Evolutionary conservation across 495 filamentous ascomycete genomes (phyloP).

Genomic region (Hyaloscypha bicolor): DNA sequence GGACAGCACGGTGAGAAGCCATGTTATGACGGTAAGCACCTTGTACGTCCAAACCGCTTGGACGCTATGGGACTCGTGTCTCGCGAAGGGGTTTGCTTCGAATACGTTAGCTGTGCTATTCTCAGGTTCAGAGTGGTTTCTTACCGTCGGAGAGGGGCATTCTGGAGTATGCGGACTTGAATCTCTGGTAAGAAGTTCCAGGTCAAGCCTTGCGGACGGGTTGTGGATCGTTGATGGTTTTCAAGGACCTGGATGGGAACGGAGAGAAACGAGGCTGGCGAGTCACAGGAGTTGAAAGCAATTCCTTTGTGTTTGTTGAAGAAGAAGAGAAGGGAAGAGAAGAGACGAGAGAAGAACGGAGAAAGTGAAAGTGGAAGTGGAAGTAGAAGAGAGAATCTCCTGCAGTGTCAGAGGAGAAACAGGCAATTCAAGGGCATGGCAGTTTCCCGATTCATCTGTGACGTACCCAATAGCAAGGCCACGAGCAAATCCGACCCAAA

Average conservation of each 20-base stretch:
- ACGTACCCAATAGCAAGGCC: not conserved
- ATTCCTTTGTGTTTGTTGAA: not conserved
- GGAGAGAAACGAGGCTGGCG: not conserved
- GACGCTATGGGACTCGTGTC: conserved; percentile 58
- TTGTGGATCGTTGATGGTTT: not conserved
- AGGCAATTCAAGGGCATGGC: not conserved
- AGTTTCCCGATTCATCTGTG: conserved; percentile 4
- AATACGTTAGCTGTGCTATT: not conserved
- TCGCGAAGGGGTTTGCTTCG: conserved; percentile 68
- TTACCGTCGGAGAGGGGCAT: conserved; percentile 9
- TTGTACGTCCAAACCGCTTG: conserved; percentile 59
- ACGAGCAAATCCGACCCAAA: not conserved
- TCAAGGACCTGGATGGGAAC: not conserved
- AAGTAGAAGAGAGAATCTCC: not conserved
- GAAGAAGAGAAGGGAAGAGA: not conserved
- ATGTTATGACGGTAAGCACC: conserved; percentile 68
- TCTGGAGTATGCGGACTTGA: not conserved
- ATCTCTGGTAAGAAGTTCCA: not conserved
- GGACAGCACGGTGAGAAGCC: conserved; percentile 67
- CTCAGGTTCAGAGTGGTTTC: too few relatives aligned
- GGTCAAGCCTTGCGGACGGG: not conserved
- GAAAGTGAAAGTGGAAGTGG: not conserved
- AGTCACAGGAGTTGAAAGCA: not conserved
- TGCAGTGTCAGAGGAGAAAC: not conserved
- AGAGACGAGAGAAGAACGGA: not conserved